Base-by-base conservation (phyloP, 2,329 filamentous ascomycete genomes). In the Hypoxylon sp. region DNA sequence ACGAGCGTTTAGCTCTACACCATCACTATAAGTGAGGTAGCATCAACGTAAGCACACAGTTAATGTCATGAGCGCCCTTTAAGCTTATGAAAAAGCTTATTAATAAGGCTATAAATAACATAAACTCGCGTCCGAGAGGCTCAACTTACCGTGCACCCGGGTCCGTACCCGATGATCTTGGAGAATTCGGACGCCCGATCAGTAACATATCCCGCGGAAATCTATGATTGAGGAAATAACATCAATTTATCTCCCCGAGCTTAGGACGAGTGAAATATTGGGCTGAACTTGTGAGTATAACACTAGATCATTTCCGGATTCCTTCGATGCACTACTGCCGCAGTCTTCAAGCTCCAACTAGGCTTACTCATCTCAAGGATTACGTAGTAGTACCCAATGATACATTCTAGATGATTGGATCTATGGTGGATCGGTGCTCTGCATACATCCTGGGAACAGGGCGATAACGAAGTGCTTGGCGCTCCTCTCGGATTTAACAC, bases 21-120 rank as follows among this genome's bases (percentile, higher is more conserved):
- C 27, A 50, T 25, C 6, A 22, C 6, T 22, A 11, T 20, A 42
- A 22, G 27, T 31, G 22, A 55, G 53, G 53, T 55, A 42, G 40
- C 17, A 55, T 40, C 53, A 11, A 42, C 27, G 53, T 44, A 42
- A 55, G 53, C 35, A 55, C 25, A 17, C 27, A 4, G 27, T 13
- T 37, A 31, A 53, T 40, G 8, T 35, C 61, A 54, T n/a, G 20
- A 20, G 30, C 14, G 8, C 55, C 20, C 42, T 54, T 54, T n/a
- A 35, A 31, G 40, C 57, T 50, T 65, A 60, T 42, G 42, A 42
- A 65, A 31, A 37, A 13, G 48, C 50, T 56, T 65, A 65, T 54
- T 30, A 55, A 60, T 46, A n/a, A 11, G 11, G 22, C 51, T 50
- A 65, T 65, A 50, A 60, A 55, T 65, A 65, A 22, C 7, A 17